A percentile compares a stretch with the other conserved stretches of the same genome.
Evolutionary conservation across 2,329 filamentous ascomycete genomes (phyloP).

Genomic region (Albophoma yamanashiensis): DNA sequence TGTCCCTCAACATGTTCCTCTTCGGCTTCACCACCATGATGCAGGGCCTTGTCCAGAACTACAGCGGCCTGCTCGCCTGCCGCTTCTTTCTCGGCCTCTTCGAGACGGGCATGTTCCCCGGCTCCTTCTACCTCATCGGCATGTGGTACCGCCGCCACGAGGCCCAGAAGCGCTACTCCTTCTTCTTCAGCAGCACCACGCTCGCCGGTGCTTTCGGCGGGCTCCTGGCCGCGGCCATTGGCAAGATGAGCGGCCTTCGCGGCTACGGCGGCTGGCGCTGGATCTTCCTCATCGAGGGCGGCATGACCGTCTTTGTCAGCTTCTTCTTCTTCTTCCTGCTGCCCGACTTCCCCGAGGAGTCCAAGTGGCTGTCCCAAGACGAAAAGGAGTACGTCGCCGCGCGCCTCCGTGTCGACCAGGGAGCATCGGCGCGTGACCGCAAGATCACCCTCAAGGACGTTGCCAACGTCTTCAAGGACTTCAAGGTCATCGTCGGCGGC

Average conservation of each 20-base stretch:
- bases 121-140: constrained; percentile 58
- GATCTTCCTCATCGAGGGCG: constrained; percentile 73
- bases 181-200: constrained; percentile 83
- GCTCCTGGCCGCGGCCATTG: constrained; percentile 74
- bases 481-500: constrained; percentile 61
- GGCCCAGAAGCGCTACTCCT: constrained; percentile 82
- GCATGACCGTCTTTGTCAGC: constrained; percentile 50
- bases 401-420: constrained; percentile 58
- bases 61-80: constrained; percentile 64
- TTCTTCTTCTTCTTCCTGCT: constrained; percentile 58
- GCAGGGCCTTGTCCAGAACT: constrained; percentile 71
- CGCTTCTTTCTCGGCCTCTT: constrained; percentile 78
- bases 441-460: constrained; percentile 50
- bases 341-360: constrained; percentile 65
- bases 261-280: constrained; percentile 69
- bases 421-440: constrained; percentile 52
- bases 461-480: constrained; percentile 57
- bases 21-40: constrained; percentile 68
- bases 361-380: constrained; percentile 60
- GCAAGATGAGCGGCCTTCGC: constrained; percentile 66
- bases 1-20: constrained; percentile 72
- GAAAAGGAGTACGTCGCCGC: constrained; percentile 57
- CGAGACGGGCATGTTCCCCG: constrained; percentile 61
- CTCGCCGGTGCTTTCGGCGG: constrained; percentile 79
- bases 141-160: constrained; percentile 88